Conservation (phyloP, 106 monocot genomes). For the Narthecium ossifragum region DNA sequence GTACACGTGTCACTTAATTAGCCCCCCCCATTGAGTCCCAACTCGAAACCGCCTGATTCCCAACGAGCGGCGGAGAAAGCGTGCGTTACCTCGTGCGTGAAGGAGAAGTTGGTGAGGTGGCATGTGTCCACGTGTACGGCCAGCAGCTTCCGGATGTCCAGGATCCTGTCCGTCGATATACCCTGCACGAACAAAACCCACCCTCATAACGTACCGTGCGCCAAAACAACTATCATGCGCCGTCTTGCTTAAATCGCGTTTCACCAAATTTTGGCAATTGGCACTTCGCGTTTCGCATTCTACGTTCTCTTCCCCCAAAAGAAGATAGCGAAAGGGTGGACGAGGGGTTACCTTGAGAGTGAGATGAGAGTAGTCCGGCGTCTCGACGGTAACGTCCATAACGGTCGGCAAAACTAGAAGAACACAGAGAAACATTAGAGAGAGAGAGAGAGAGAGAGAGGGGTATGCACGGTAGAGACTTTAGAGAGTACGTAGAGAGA, state of each 20-base stretch:
- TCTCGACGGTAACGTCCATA: slow-evolving; percentile 74
- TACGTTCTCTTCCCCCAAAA: no score
- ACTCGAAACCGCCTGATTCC: background rate
- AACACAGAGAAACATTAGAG: background rate
- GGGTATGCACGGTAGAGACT: no score
- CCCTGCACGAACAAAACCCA: slow-evolving; percentile 28
- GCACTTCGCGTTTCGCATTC: no score
- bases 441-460: background rate
- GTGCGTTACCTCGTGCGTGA: slow-evolving; percentile 57
- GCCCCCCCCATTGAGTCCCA: background rate
- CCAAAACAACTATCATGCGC: no score
- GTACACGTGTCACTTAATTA: background rate
- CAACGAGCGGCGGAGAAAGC: background rate
- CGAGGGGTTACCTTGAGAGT: slow-evolving; percentile 87
- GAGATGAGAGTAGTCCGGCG: slow-evolving; percentile 74
- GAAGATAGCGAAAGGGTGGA: no score
- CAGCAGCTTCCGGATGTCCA: slow-evolving; percentile 65
- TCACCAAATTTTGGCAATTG: no score
- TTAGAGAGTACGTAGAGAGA: no score
- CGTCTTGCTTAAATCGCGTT: no score
- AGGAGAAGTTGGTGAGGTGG: slow-evolving; percentile 68
- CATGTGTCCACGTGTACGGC: slow-evolving; percentile 84
- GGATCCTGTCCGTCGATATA: slow-evolving; percentile 80
- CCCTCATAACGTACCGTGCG: background rate
- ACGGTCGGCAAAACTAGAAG: slow-evolving; percentile 72